phyloP scores from a whole-genome alignment of 1,139 yeast genomes.

The Eremothecium cymbalariae region DNA sequence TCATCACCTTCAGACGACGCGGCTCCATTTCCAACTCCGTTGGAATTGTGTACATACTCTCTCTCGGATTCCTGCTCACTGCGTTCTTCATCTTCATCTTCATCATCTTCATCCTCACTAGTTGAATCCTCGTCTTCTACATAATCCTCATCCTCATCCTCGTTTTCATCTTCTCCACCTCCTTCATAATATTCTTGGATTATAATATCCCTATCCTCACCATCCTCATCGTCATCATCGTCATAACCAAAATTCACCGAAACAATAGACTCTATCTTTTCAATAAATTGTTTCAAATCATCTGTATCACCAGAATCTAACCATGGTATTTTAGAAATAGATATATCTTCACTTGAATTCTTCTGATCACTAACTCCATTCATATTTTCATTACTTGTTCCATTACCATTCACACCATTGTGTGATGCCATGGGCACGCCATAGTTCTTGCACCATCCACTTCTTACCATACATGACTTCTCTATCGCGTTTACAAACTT shows the following conservation, averaged over 20 bases:
- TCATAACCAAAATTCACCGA: constrained; percentile 27
- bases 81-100: constrained; percentile 8
- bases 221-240: constrained; percentile 27
- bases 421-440: constrained; percentile 1
- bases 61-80: too few species aligned
- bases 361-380: constrained; percentile 8
- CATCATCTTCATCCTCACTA: constrained; percentile 9
- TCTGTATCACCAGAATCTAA: constrained; percentile 32
- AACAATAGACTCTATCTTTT: constrained; percentile 30
- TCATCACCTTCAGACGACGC: too few species aligned
- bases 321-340: constrained; percentile 43
- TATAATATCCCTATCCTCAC: constrained; percentile 14
- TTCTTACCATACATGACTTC: constrained; percentile 23
- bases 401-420: constrained; percentile 1
- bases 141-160: constrained; percentile 13
- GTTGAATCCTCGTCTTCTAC: constrained; percentile 13
- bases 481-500: constrained; percentile 28
- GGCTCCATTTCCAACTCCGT: too few species aligned
- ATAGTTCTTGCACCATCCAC: constrained; percentile 10
- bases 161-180: constrained; percentile 18
- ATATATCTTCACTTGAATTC: constrained; percentile 26
- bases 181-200: constrained; percentile 25
- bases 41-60: constrained; percentile 24
- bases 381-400: constrained; percentile 4
- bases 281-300: constrained; percentile 21